Conservation (phyloP, 2,329 filamentous ascomycete species). For the Diplodia sapinea region DNA sequence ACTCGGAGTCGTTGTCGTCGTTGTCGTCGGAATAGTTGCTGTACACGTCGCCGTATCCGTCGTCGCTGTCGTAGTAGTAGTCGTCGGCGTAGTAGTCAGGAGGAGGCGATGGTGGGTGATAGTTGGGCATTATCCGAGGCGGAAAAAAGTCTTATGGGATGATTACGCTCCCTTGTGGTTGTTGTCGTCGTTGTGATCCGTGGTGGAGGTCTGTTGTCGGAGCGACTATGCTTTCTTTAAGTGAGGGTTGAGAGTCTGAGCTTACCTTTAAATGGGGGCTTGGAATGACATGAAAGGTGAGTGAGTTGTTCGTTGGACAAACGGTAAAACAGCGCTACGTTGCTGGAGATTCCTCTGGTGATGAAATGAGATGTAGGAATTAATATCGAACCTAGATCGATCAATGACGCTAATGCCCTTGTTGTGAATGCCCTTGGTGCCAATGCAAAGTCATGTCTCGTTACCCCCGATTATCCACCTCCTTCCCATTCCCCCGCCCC, state of each 20-base stretch:
- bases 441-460: slow-evolving; percentile 11
- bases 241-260: not conserved
- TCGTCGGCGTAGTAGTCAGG: not conserved
- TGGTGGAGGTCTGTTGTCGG: not conserved
- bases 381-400: not conserved
- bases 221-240: not conserved
- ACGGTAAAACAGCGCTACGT: not conserved
- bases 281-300: not conserved
- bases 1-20: too few relatives aligned
- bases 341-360: too few relatives aligned
- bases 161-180: not conserved
- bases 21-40: not conserved
- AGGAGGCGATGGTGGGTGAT: not conserved
- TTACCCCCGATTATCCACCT: not conserved
- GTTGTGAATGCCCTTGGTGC: not conserved
- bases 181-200: not conserved
- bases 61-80: not conserved
- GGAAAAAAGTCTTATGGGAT: too few relatives aligned
- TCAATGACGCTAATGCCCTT: not conserved
- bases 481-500: not conserved
- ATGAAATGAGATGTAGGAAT: not conserved
- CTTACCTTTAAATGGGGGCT: not conserved
- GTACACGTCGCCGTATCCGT: too few relatives aligned
- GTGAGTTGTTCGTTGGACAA: not conserved
- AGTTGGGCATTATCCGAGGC: too few relatives aligned